A percentile compares a stretch with the other conserved stretches of the same genome.
These are phyloP conservation scores for Ogataea dorogensis DNA, from an alignment of 805 yeast species.

Conservation along the genomic window DNA sequence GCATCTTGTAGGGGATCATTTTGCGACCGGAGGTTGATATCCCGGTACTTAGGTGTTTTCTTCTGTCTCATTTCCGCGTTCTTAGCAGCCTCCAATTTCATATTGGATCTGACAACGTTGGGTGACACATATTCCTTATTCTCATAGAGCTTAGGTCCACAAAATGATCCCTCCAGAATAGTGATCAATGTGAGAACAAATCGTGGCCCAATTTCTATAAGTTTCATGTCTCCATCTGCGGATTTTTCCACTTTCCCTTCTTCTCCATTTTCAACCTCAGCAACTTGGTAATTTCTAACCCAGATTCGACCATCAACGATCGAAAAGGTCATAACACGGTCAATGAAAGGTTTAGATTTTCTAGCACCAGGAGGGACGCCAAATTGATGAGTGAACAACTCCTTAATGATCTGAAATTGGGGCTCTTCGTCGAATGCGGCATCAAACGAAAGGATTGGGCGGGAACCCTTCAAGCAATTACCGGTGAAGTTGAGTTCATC, in stretches of 20 bases:
- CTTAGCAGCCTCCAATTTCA: conserved; percentile 73
- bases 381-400: conserved; percentile 74
- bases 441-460: conserved; percentile 92
- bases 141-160: conserved; percentile 96
- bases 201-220: conserved; percentile 96
- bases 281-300: conserved; percentile 92
- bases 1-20: background rate
- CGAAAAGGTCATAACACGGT: conserved; percentile 91
- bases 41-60: too few species aligned
- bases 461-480: conserved; percentile 90
- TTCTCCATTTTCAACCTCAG: conserved; percentile 50
- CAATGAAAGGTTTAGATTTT: conserved; percentile 90
- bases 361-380: conserved; percentile 96
- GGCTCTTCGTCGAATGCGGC: conserved; percentile 65
- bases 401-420: conserved; percentile 76
- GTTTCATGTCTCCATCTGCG: conserved; percentile 57
- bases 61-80: conserved; percentile 77
- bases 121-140: conserved; percentile 97
- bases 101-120: conserved; percentile 88
- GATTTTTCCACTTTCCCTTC: conserved; percentile 24
- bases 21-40: too few species aligned
- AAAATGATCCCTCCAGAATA: conserved; percentile 92
- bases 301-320: conserved; percentile 92
- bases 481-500: conserved; percentile 97
- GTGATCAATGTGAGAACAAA: conserved; percentile 90